A percentile compares a stretch with the other conserved stretches of the same genome.
phyloP scores from a whole-genome alignment of 2,329 filamentous ascomycete genomes.

The Ascochyta koolunga region DNA sequence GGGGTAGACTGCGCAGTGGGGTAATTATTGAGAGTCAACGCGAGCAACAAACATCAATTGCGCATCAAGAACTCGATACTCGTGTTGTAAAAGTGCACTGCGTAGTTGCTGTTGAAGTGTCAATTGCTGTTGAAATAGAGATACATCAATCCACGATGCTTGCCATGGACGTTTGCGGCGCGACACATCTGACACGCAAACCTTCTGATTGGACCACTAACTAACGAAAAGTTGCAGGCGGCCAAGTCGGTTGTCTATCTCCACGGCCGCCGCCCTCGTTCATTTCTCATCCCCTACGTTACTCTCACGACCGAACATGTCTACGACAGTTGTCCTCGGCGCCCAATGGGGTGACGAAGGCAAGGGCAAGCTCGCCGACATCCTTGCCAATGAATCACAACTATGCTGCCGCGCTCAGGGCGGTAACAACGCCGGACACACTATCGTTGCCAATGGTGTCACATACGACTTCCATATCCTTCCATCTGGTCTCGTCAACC shows the following conservation, averaged over 20 bases:
- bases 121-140: slow-evolving; percentile 11
- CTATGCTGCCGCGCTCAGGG: slow-evolving; percentile 65
- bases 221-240: slow-evolving; percentile 22
- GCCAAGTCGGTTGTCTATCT: slow-evolving; percentile 28
- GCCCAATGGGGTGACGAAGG: slow-evolving; percentile 67
- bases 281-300: slow-evolving; percentile 2
- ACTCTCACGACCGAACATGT: slow-evolving; percentile 37
- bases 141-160: slow-evolving; percentile 7
- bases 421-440: slow-evolving; percentile 64
- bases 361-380: slow-evolving; percentile 67
- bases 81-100: background rate
- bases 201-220: slow-evolving; percentile 29
- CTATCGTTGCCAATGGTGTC: slow-evolving; percentile 52
- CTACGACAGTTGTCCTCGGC: slow-evolving; percentile 64
- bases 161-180: slow-evolving; percentile 16
- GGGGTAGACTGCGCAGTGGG: slow-evolving; percentile 1
- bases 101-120: background rate
- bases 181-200: slow-evolving; percentile 23
- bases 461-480: slow-evolving; percentile 54
- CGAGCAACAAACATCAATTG: slow-evolving; percentile 9
- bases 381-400: slow-evolving; percentile 59
- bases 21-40: slow-evolving; percentile 7
- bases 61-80: background rate
- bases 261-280: slow-evolving; percentile 24
- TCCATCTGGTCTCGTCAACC: slow-evolving; percentile 72